Base-by-base conservation (phyloP, 139 green algal species). In the Tetraselmis chui region DNA sequence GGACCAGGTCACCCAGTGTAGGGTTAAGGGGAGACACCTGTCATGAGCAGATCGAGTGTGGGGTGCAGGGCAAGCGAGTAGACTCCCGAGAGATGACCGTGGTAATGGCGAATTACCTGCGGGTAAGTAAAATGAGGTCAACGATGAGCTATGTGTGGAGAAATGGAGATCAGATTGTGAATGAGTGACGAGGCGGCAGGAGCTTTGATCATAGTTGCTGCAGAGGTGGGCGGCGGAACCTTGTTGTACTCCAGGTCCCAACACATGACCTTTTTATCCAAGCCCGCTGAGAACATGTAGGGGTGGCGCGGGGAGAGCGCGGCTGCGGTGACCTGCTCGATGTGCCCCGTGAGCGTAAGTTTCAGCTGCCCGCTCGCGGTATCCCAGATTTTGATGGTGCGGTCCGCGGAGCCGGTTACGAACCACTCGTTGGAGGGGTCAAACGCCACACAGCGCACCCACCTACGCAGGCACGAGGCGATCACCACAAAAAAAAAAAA, bases 191-290 rank as follows among this genome's bases (percentile, higher is more conserved):
- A n/a, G n/a, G n/a, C n/a, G n/a, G n/a, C n/a, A n/a, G n/a, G n/a
- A n/a, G n/a, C n/a, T n/a, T n/a, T n/a, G n/a, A n/a, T n/a, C n/a
- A n/a, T n/a, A n/a, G n/a, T n/a, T n/a, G n/a, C n/a, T 76, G 75
- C 28, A 26, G 25, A 77, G 23, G 24, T 0, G 26, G 80, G 30
- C 29, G 0, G 2, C 22, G 67, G 26, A 31, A 96, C 95, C 91
- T 99, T 98, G 90, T 99, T 99, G 83, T 96, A 91, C 88, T 99
- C 97, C 78, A 99, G 89, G 88, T 99, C 97, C 97, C 97, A 99
- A 89, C 97, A 99, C 91, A 98, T 99, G 85, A 99, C 97, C 87
- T 92, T 90, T 88, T 99, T 99, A 90, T 99, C 97, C 32, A 99
- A 88, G 26, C 89, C 94, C 82, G 88, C 94, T 23, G 89, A 95